Evolutionary conservation across 2,329 filamentous ascomycete species (phyloP), one percentile per base, ranked within the genome.

Genomic region (Achaetomium macrosporum): DNA sequence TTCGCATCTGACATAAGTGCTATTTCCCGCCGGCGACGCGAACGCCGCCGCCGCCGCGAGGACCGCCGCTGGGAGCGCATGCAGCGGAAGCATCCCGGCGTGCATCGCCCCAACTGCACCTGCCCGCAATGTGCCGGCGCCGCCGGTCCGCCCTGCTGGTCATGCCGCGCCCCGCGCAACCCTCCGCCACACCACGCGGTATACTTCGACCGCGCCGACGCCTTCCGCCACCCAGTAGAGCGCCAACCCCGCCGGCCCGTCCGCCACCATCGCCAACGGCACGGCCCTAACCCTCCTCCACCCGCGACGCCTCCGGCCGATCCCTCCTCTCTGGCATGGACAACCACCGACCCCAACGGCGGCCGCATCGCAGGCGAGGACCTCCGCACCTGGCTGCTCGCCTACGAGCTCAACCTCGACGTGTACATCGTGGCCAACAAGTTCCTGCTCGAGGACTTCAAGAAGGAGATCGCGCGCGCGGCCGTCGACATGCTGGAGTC

Each of bases 391-490:
- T 78, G 74, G 74, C 67, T 75, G 3, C 64, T 75, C 44, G 63
- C 72, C 2, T 77, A 75, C 59, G 69, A 73, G 56, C 67, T 77
- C 35, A 72, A 71, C 59, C 59, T 78, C 12, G 72, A 76, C 49
- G 74, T 76, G 12, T 77, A 78, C 63, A 72, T 77, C 47, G 72
- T 73, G 49, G 75, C 75, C 8, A 69, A 76, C 57, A 71, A 72
- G 47, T 77, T 71, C 60, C 66, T 76, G 48, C 71, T 78, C 61
- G 68, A 72, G 25, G 70, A 70, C 45, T 73, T 78, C 63, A 73
- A 75, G 59, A 55, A 53, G 5, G 69, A 67, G 42, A 68, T 77
- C 36, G 66, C 72, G 46, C 67, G 70, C 4, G 69, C 63, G 30
- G 68, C 69, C 51, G 67, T 78, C 56, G 73, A 77, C 61, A 73